A percentile compares a stretch with the other conserved stretches of the same genome.
These are phyloP conservation scores for Tricholoma sp. DNA, from an alignment of 768 basidiomycete genomes.

Conservation along the genomic window DNA sequence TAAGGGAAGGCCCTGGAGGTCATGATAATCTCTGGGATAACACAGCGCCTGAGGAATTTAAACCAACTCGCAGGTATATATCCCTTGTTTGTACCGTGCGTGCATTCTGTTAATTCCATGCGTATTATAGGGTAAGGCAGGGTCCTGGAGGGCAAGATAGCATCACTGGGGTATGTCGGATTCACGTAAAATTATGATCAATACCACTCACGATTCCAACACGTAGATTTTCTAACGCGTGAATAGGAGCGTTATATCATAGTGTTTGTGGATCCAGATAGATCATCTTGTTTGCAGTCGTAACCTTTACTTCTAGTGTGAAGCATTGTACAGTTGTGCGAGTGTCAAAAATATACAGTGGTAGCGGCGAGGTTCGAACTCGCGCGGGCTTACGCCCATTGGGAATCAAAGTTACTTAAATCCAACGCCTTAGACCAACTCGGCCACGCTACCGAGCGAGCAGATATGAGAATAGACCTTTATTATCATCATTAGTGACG, in stretches of 20 bases:
- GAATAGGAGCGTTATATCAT: too few species aligned
- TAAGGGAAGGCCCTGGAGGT: conserved; percentile 41
- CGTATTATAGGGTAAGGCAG: conserved; percentile 53
- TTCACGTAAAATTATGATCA: conserved; percentile 1
- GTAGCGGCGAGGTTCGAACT: conserved; percentile 91
- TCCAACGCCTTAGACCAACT: conserved; percentile 75
- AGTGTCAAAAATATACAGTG: conserved; percentile 32
- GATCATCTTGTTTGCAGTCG: too few species aligned
- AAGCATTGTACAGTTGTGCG: too few species aligned
- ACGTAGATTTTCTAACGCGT: conserved; percentile 17
- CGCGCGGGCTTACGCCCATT: conserved; percentile 82
- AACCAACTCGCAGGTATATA: conserved; percentile 65
- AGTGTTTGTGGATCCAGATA: too few species aligned
- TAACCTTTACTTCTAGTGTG: too few species aligned
- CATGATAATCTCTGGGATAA: conserved; percentile 40
- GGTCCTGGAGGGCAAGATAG: conserved; percentile 63
- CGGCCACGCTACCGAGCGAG: conserved; percentile 49
- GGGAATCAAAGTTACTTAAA: conserved; percentile 77
- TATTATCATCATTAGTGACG: too few species aligned
- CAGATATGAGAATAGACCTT: neutral
- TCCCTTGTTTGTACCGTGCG: neutral
- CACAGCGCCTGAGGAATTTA: conserved; percentile 45
- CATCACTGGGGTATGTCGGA: conserved; percentile 36
- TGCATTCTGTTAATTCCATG: neutral
- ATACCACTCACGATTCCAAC: neutral